Evolutionary conservation across 768 basidiomycete genomes (phyloP), one percentile per base, ranked within the genome.

Genomic region (Tricholoma hemisulphureum): DNA sequence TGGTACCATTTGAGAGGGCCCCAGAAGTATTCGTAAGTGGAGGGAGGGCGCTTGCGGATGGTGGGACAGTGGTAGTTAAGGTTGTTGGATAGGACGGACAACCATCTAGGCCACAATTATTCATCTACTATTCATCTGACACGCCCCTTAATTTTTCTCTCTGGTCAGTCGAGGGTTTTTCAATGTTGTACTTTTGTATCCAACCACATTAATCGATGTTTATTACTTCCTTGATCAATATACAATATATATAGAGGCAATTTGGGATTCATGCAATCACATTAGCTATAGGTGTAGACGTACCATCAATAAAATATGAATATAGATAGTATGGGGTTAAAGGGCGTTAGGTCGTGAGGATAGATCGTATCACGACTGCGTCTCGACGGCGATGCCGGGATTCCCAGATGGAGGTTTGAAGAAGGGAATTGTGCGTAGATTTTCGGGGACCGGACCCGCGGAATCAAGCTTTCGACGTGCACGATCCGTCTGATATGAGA

Each of bases 351-450:
- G 58, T 43, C 16, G 26, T 20, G n/a, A 39, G 14, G 29, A 18
- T 10, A 53, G 29, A 59, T 43, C 16, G 26, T 20, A 61, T 61
- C n/a, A 75, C 59, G 76, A 69, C 51, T 74, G 63, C 1, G 69
- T 56, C 64, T 83, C 80, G 21, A 84, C 66, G 2, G 73, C 61
- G 57, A 84, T 66, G 5, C 70, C 60, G 9, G 80, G 71, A 51
- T 72, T 75, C 45, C 77, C 73, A n/a, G 75, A 75, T 18, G 76
- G 73, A 49, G 74, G 69, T 57, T 80, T 81, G 71, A 84, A 92
- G 58, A 81, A 83, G 20, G 92, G 91, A 55, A 94, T 93, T 1
- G 83, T 91, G 45, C 93, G 82, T 55, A 93, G 65, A 67, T 85
- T 84, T n/a, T 83, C 80, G 20, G 88, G 86, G 0, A 80, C 65